phyloP scores from a whole-genome alignment of 176 grass and related monocot genomes.

The sorghum (Sorghum bicolor) region Sorghum_bicolor_NCBIv3 NC_012874.2:69673001-69673500 shows the following conservation, averaged over 20 bases:
- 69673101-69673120: not conserved
- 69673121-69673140: not conserved
- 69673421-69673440: constrained; percentile 5
- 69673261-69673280: too few species aligned
- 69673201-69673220: constrained; percentile 2
- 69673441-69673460: not conserved
- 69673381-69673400: not conserved
- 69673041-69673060: not conserved
- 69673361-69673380: not conserved
- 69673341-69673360: not conserved
- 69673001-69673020: not conserved
- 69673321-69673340: not conserved
- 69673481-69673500: too few species aligned
- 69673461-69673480: too few species aligned
- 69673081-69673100: not conserved
- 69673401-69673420: not conserved
- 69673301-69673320: too few species aligned
- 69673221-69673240: not conserved
- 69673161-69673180: constrained; percentile 1
- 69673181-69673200: not conserved
- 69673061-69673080: not conserved
- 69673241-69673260: too few species aligned
- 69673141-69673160: not conserved
- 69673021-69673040: rapidly evolving
- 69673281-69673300: too few species aligned